phyloP scores from a whole-genome alignment of 2,329 filamentous ascomycete genomes.

The Dothideomycetidae sp. region DNA sequence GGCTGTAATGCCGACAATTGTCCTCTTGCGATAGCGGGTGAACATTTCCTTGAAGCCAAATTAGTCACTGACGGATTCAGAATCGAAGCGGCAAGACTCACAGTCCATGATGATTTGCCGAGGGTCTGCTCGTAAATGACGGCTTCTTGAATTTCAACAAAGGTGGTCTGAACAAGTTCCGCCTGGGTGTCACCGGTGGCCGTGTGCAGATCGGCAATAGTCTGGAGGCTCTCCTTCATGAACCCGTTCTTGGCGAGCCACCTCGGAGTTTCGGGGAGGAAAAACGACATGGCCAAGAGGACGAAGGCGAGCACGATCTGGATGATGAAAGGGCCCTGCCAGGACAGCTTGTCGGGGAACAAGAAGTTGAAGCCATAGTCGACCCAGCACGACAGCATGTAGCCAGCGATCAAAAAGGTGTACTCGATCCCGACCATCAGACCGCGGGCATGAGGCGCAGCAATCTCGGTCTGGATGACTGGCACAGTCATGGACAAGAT shows the following conservation, averaged over 20 bases:
- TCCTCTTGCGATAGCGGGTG: slow-evolving; percentile 73
- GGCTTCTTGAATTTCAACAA: slow-evolving; percentile 81
- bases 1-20: slow-evolving; percentile 97
- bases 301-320: slow-evolving; percentile 83
- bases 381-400: slow-evolving; percentile 88
- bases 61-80: slow-evolving; percentile 80
- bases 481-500: slow-evolving; percentile 32
- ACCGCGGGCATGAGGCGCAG: slow-evolving; percentile 82
- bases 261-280: slow-evolving; percentile 91
- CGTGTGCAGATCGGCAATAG: too few relatives aligned
- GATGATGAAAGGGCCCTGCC: slow-evolving; percentile 74
- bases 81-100: slow-evolving; percentile 77
- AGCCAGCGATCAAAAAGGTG: slow-evolving; percentile 84
- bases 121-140: slow-evolving; percentile 77
- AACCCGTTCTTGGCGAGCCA: slow-evolving; percentile 25
- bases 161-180: slow-evolving; percentile 87
- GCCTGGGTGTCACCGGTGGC: slow-evolving; percentile 94
- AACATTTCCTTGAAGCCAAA: slow-evolving; percentile 95
- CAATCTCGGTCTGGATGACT: slow-evolving; percentile 40
- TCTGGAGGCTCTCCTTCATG: slow-evolving; percentile 32
- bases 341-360: slow-evolving; percentile 67
- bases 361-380: slow-evolving; percentile 79
- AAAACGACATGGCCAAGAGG: slow-evolving; percentile 64
- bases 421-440: slow-evolving; percentile 94
- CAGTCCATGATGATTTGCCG: slow-evolving; percentile 88